phyloP scores from a whole-genome alignment of 1,139 yeast species.

The Wickerhamomyces sp. region DNA sequence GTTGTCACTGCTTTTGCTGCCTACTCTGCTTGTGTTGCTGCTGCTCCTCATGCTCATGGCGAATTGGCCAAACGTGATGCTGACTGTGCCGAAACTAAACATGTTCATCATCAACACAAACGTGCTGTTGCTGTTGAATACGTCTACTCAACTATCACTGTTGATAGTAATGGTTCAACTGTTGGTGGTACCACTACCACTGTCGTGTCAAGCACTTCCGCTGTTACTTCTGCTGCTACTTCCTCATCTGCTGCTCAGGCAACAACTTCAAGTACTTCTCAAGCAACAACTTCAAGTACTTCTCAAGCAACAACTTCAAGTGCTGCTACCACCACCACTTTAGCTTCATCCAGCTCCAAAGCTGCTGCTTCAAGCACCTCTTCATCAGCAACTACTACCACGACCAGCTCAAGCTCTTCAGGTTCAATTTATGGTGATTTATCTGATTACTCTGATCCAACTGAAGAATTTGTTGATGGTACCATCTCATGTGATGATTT shows the following conservation, averaged over 20 bases:
- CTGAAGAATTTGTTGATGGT: conserved; percentile 57
- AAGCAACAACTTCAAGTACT: conserved; percentile 6
- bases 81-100: conserved; percentile 30
- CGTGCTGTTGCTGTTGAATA: conserved; percentile 79
- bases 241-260: conserved; percentile 6
- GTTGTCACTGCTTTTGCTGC: conserved; percentile 25
- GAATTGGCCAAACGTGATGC: conserved; percentile 20
- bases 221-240: conserved; percentile 14
- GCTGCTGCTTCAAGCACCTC: conserved; percentile 18
- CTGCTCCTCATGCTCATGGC: conserved; percentile 22
- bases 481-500: conserved; percentile 53
- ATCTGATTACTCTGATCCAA: conserved; percentile 45
- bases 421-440: conserved; percentile 53
- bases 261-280: conserved; percentile 7
- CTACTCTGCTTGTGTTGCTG: conserved; percentile 16
- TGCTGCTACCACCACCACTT: conserved; percentile 8
- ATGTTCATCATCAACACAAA: conserved; percentile 66
- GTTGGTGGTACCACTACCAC: conserved; percentile 11
- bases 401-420: conserved; percentile 23
- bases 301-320: conserved; percentile 5
- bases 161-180: conserved; percentile 54
- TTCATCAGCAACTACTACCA: conserved; percentile 21
- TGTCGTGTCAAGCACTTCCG: conserved; percentile 14
- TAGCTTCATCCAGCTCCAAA: conserved; percentile 11
- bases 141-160: conserved; percentile 74